Conservation (phyloP, 805 yeast species). For the Lipomyces yamanashiensis region DNA sequence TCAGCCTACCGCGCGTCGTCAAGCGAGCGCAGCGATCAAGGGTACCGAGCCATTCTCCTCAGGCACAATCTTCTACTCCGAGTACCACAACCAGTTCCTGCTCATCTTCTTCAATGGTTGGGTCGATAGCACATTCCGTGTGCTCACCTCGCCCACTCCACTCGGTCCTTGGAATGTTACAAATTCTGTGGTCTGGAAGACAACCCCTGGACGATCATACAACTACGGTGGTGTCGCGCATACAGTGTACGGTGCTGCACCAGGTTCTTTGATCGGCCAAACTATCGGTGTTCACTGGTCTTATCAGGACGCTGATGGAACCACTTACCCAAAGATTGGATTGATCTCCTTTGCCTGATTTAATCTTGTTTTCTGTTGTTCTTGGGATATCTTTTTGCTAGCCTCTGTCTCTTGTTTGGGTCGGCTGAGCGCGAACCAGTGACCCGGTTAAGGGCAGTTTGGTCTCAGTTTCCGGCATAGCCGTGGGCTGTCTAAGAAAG, state of each 20-base stretch:
- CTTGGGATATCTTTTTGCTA: background rate
- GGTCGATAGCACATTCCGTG: conserved; percentile 31
- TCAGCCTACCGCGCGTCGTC: conserved; percentile 28
- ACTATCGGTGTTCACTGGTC: conserved; percentile 21
- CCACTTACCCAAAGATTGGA: conserved; percentile 23
- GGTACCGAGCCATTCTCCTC: conserved; percentile 28
- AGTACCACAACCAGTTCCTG: conserved; percentile 31
- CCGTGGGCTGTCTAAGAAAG: too few relatives aligned
- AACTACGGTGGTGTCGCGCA: conserved; percentile 33
- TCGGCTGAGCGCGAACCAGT: too few relatives aligned
- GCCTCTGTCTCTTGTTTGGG: too few relatives aligned
- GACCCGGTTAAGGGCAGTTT: too few relatives aligned
- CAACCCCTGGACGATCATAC: conserved; percentile 22
- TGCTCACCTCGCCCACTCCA: conserved; percentile 28
- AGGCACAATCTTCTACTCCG: conserved; percentile 31
- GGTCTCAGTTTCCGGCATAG: too few relatives aligned
- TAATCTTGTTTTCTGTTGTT: background rate
- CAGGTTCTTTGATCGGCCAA: conserved; percentile 21
- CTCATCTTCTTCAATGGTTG: conserved; percentile 27
- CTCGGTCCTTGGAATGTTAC: conserved; percentile 33
- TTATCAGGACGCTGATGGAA: conserved; percentile 19
- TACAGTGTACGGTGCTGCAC: conserved; percentile 17
- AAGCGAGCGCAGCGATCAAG: conserved; percentile 26
- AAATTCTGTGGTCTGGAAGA: conserved; percentile 13
- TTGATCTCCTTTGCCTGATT: conserved; percentile 3